phyloP scores from a whole-genome alignment of 1,284 basidiomycete species.

The Afroboletus lepidellus region DNA sequence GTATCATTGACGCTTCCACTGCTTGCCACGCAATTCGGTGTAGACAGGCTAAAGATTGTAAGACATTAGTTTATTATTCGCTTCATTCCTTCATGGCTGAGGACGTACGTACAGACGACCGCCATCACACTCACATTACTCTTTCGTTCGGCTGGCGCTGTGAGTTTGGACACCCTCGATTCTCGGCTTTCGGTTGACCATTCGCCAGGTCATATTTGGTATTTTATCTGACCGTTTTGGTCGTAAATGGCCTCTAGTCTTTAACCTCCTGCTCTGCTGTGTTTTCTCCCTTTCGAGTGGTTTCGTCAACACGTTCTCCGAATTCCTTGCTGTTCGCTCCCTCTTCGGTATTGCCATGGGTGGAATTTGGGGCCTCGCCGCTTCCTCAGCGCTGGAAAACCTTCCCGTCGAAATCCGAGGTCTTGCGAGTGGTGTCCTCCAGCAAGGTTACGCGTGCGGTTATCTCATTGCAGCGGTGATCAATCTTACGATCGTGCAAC shows the following conservation, averaged over 20 bases:
- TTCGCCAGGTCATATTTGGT: conserved; percentile 65
- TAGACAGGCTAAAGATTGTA: too few relatives aligned
- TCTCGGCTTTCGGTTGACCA: background rate
- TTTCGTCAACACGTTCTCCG: conserved; percentile 61
- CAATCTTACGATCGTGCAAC: conserved; percentile 71
- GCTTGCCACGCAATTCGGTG: conserved; percentile 55
- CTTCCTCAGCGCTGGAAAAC: conserved; percentile 84
- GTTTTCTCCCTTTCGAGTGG: conserved; percentile 78
- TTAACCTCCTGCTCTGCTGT: conserved; percentile 71
- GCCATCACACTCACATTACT: conserved; percentile 92
- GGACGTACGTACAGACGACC: conserved; percentile 49
- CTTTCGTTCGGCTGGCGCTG: conserved; percentile 85
- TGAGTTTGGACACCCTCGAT: conserved; percentile 31
- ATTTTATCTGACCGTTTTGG: conserved; percentile 83
- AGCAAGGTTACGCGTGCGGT: conserved; percentile 78
- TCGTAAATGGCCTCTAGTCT: conserved; percentile 87
- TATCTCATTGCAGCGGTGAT: conserved; percentile 68
- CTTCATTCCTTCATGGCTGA: background rate
- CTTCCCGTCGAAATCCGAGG: conserved; percentile 87
- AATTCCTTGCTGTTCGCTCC: conserved; percentile 72
- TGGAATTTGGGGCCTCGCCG: conserved; percentile 76
- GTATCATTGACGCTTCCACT: conserved; percentile 72
- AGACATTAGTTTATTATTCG: conserved; percentile 2
- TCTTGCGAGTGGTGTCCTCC: conserved; percentile 82
- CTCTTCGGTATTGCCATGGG: conserved; percentile 90